A percentile compares a stretch with the other conserved stretches of the same genome.
These are phyloP conservation scores for Aaosphaeria arxii DNA, from an alignment of 2,329 filamentous ascomycete species.

Conservation along the genomic window DNA sequence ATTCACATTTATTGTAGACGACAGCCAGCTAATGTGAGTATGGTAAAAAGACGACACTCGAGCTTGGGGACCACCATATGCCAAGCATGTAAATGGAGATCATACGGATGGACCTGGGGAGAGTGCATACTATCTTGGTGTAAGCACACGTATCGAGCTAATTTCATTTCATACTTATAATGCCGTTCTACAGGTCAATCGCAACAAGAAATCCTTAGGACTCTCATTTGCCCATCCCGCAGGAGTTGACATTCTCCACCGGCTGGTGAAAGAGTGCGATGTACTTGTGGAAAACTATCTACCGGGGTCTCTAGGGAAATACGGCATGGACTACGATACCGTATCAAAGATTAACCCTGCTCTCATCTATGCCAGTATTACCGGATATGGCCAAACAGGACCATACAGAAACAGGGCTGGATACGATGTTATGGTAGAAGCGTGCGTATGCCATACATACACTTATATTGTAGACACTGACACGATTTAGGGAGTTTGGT, in stretches of 20 bases:
- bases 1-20: no score
- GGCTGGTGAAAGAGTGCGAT: slow-evolving; percentile 79
- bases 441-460: slow-evolving; percentile 39
- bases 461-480: slow-evolving; percentile 5
- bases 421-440: slow-evolving; percentile 99
- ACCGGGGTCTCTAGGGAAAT: slow-evolving; percentile 84
- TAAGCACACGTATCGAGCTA: slow-evolving; percentile 42
- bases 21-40: not conserved
- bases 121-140: slow-evolving; percentile 89
- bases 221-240: slow-evolving; percentile 84
- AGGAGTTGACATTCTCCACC: slow-evolving; percentile 83
- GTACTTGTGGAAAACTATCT: slow-evolving; percentile 97
- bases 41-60: slow-evolving; percentile 78
- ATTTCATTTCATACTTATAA: no score
- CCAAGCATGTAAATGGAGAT: slow-evolving; percentile 64
- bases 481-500: slow-evolving; percentile 67
- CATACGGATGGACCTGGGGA: slow-evolving; percentile 71
- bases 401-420: slow-evolving; percentile 84
- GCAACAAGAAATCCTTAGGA: slow-evolving; percentile 93
- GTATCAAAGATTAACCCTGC: slow-evolving; percentile 77
- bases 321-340: slow-evolving; percentile 82
- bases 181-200: slow-evolving; percentile 67
- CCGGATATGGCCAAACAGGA: slow-evolving; percentile 93
- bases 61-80: slow-evolving; percentile 95
- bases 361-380: slow-evolving; percentile 93